phyloP scores from a whole-genome alignment of 345 rosid species.

The Cochlearia excelsa region DNA sequence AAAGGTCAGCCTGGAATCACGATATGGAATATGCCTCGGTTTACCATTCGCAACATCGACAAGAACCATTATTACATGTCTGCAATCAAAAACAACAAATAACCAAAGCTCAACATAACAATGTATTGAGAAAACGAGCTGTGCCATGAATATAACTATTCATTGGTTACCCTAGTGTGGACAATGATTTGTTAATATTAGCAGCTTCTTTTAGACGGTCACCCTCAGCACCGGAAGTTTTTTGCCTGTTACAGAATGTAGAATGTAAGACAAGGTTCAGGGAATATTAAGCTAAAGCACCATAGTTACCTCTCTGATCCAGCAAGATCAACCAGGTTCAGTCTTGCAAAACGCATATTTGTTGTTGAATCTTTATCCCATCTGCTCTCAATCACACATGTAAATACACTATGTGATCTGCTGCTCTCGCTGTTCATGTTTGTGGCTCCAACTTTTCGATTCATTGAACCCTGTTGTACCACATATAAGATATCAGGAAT shows the following conservation, averaged over 20 bases:
- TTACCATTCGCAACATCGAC: slow-evolving; percentile 88
- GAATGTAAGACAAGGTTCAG: slow-evolving; percentile 17
- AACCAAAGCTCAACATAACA: slow-evolving; percentile 11
- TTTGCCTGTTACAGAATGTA: slow-evolving; percentile 56
- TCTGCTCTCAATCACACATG: slow-evolving; percentile 85
- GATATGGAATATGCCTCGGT: slow-evolving; percentile 78
- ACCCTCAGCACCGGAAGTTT: slow-evolving; percentile 97
- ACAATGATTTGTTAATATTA: slow-evolving; percentile 86
- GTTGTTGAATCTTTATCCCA: slow-evolving; percentile 93
- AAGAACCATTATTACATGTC: slow-evolving; percentile 96
- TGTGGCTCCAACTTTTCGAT: slow-evolving; percentile 90
- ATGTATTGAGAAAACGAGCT: slow-evolving; percentile 13
- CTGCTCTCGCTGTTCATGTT: slow-evolving; percentile 98
- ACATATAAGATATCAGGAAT: slow-evolving; percentile 22
- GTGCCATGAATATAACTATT: slow-evolving; percentile 2
- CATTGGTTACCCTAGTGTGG: slow-evolving; percentile 76
- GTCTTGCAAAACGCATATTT: slow-evolving; percentile 83
- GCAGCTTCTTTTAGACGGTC: slow-evolving; percentile 98
- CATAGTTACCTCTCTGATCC: slow-evolving; percentile 81
- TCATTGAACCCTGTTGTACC: slow-evolving; percentile 65
- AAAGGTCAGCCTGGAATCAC: slow-evolving; percentile 95
- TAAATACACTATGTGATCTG: slow-evolving; percentile 89
- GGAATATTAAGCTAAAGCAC: slow-evolving; percentile 18
- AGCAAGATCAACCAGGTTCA: slow-evolving; percentile 91
- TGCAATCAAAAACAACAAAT: slow-evolving; percentile 37